Conservation (phyloP, 495 filamentous ascomycete species). For the Penicillium simplicissimum region DNA sequence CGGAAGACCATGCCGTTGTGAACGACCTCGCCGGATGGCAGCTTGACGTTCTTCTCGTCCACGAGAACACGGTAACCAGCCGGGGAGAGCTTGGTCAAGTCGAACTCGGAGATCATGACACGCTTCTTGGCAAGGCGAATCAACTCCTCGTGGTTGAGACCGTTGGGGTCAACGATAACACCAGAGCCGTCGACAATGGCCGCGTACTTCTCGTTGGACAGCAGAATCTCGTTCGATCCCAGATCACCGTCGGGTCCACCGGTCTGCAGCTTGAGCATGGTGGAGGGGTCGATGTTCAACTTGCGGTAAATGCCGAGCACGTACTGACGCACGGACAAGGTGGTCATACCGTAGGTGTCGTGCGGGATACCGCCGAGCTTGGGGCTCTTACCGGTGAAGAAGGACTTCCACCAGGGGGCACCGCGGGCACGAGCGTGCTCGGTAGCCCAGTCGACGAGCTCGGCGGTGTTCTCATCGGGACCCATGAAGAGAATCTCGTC, state of each 20-base stretch:
- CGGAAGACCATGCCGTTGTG: slow-evolving; percentile 94
- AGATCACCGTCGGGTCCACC: slow-evolving; percentile 96
- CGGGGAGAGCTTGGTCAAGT: slow-evolving; percentile 78
- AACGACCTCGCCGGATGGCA: slow-evolving; percentile 83
- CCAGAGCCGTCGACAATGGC: slow-evolving; percentile 93
- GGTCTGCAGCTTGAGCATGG: slow-evolving; percentile 90
- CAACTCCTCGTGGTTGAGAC: slow-evolving; percentile 81
- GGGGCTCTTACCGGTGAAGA: slow-evolving; percentile 98
- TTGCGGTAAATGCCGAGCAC: slow-evolving; percentile 97
- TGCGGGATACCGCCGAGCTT: slow-evolving; percentile 95
- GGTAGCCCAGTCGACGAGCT: slow-evolving; percentile 96
- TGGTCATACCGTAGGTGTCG: slow-evolving; percentile 97
- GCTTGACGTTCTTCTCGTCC: slow-evolving; percentile 81
- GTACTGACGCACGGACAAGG: slow-evolving; percentile 91
- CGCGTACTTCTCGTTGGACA: slow-evolving; percentile 92
- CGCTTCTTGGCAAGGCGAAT: slow-evolving; percentile 81
- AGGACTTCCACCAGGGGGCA: slow-evolving; percentile 99
- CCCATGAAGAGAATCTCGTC: slow-evolving; percentile 98
- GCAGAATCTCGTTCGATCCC: slow-evolving; percentile 95
- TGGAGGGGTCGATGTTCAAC: slow-evolving; percentile 78
- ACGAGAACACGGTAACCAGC: slow-evolving; percentile 91
- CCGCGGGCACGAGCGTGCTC: slow-evolving; percentile 86
- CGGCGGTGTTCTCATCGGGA: slow-evolving; percentile 97
- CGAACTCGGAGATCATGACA: slow-evolving; percentile 86
- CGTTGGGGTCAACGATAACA: slow-evolving; percentile 90